A percentile compares a stretch with the other conserved stretches of the same genome.
These are phyloP conservation scores for Lachnellula arida DNA, from an alignment of 2,329 filamentous ascomycete genomes.

Conservation along the genomic window DNA sequence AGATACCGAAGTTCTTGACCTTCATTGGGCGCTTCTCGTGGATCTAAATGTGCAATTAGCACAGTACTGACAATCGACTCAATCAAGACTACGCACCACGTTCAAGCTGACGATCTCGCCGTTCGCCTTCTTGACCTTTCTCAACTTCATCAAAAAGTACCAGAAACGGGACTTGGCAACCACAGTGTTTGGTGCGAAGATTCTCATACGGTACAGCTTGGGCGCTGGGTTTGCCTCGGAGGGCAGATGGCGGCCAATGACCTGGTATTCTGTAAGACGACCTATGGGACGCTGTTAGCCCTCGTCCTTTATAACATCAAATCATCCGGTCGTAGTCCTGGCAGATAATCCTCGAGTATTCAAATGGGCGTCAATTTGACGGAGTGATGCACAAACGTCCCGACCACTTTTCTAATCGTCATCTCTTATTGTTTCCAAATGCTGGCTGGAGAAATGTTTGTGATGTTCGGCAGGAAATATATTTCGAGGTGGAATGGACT, in stretches of 20 bases:
- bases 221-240: constrained; percentile 95
- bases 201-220: constrained; percentile 99
- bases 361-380: no score
- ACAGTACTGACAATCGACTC: background rate
- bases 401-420: background rate
- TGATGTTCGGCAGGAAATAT: background rate
- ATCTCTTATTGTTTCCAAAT: no score
- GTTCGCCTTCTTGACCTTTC: constrained; percentile 99
- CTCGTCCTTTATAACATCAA: background rate
- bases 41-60: constrained; percentile 55
- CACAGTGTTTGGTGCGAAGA: constrained; percentile 96
- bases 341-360: background rate
- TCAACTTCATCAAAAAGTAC: constrained; percentile 99
- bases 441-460: no score
- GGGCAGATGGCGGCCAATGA: constrained; percentile 99
- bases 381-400: background rate
- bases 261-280: constrained; percentile 99
- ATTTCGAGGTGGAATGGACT: background rate
- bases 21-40: constrained; percentile 98
- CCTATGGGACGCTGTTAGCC: constrained; percentile 49
- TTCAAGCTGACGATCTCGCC: constrained; percentile 98
- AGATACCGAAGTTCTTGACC: constrained; percentile 99
- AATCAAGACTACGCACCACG: constrained; percentile 59
- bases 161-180: constrained; percentile 99
- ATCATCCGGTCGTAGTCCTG: background rate